These are phyloP conservation scores for Cladosporium sp. DNA, from an alignment of 2,329 filamentous ascomycete genomes.

Conservation along the genomic window DNA sequence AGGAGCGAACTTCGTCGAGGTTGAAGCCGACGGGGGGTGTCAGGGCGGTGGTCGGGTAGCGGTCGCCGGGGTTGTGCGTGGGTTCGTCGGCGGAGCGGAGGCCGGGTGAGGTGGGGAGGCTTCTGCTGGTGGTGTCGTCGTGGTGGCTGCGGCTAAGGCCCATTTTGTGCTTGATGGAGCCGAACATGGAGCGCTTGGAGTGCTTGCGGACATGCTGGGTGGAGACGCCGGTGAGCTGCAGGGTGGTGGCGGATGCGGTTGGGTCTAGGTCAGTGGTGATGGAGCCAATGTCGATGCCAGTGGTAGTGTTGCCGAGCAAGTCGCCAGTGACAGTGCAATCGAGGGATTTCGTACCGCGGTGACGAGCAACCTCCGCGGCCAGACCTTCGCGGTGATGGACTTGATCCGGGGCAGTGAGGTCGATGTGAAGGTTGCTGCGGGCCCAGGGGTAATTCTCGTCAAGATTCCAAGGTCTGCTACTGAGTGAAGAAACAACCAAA, in stretches of 20 bases:
- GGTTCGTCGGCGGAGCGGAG: conserved; percentile 20
- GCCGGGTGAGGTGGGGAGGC: conserved; percentile 8
- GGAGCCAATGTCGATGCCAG: conserved; percentile 31
- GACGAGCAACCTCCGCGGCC: conserved; percentile 24
- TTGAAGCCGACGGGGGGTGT: conserved; percentile 39
- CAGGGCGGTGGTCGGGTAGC: conserved; percentile 46
- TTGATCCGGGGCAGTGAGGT: conserved; percentile 34
- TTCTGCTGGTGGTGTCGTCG: conserved; percentile 8
- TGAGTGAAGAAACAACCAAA: conserved; percentile 30
- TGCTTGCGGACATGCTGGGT: conserved; percentile 25
- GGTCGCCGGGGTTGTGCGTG: conserved; percentile 40
- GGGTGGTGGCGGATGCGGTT: conserved; percentile 27
- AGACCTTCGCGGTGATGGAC: conserved; percentile 29
- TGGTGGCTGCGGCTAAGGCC: conserved; percentile 21
- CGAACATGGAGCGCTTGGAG: conserved; percentile 33
- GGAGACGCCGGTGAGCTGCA: conserved; percentile 29
- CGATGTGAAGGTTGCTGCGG: conserved; percentile 35
- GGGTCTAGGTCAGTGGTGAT: conserved; percentile 23
- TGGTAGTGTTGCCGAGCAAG: conserved; percentile 17
- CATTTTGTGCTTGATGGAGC: conserved; percentile 32
- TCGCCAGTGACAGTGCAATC: conserved; percentile 22
- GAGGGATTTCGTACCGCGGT: conserved; percentile 25
- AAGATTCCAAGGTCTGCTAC: conserved; percentile 44
- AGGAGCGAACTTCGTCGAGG: conserved; percentile 40
- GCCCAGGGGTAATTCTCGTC: conserved; percentile 47